phyloP scores from a whole-genome alignment of 1,284 basidiomycete genomes.

The Cutaneotrichosporon sp. region DNA sequence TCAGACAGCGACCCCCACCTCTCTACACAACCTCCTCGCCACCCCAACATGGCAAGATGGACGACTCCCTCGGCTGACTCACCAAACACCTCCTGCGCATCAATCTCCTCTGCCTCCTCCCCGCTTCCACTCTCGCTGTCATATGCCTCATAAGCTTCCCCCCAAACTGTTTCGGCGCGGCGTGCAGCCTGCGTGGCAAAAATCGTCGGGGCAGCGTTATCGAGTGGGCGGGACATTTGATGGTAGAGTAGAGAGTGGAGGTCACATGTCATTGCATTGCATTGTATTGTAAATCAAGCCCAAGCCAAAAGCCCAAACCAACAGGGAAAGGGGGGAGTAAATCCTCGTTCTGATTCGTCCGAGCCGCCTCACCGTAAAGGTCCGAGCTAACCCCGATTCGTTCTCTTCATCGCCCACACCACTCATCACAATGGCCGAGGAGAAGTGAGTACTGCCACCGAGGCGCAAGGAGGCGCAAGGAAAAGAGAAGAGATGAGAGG shows the following conservation, averaged over 20 bases:
- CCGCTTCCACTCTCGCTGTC: conserved; percentile 5
- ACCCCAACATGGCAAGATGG: neutral
- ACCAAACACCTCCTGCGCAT: conserved; percentile 61
- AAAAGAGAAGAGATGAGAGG: too few species aligned
- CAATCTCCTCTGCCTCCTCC: conserved; percentile 59
- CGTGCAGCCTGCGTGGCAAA: conserved; percentile 34
- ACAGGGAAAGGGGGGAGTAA: neutral
- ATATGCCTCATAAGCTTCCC: conserved; percentile 17
- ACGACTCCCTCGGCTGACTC: conserved; percentile 21
- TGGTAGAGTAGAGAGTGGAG: neutral
- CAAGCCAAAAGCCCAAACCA: neutral
- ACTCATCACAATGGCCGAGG: conserved; percentile 41
- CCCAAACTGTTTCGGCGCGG: conserved; percentile 24
- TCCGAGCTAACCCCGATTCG: conserved; percentile 20
- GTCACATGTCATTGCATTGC: neutral
- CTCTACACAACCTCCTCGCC: neutral
- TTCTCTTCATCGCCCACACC: conserved; percentile 12
- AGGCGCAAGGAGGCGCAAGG: neutral
- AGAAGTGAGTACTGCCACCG: conserved; percentile 37
- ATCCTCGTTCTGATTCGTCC: neutral
- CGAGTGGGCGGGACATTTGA: conserved; percentile 44
- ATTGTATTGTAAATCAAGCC: neutral
- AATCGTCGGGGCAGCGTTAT: conserved; percentile 50
- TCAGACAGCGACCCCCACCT: too few species aligned
- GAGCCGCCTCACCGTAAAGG: conserved; percentile 18